phyloP scores from a whole-genome alignment of 371 early-diverging fungal genomes.

The Mortierella sp. region DNA sequence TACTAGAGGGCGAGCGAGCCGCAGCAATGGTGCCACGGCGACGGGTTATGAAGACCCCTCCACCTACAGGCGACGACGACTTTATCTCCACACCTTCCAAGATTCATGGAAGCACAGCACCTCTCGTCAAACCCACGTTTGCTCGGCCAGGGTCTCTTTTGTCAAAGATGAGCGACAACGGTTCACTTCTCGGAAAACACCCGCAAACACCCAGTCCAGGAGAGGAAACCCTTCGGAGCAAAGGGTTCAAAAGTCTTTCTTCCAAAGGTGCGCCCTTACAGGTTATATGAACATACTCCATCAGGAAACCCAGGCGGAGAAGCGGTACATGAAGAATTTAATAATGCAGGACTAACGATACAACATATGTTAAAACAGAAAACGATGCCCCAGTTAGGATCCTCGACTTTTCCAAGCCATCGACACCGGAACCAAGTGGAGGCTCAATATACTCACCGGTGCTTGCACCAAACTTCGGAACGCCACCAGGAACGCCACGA shows the following conservation, averaged over 20 bases:
- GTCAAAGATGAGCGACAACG: slow-evolving; percentile 38
- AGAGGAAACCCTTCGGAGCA: slow-evolving; percentile 29
- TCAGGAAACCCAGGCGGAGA: no score
- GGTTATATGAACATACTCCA: no score
- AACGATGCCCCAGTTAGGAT: slow-evolving; percentile 15
- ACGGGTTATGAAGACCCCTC: slow-evolving; percentile 24
- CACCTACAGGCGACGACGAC: slow-evolving; percentile 18
- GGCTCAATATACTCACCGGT: slow-evolving; percentile 32
- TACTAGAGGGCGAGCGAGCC: slow-evolving; percentile 26
- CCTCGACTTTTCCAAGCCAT: slow-evolving; percentile 23
- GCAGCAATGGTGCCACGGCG: slow-evolving; percentile 22
- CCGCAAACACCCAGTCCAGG: slow-evolving; percentile 47
- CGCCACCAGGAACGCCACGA: slow-evolving; percentile 37
- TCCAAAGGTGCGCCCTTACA: slow-evolving; percentile 4
- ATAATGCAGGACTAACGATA: background rate
- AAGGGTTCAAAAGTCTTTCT: slow-evolving; percentile 30
- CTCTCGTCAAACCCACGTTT: background rate
- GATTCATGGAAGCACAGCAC: slow-evolving; percentile 1
- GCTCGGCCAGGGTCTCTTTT: slow-evolving; percentile 24
- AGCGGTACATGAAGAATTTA: background rate
- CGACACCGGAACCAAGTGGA: slow-evolving; percentile 13
- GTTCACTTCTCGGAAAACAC: slow-evolving; percentile 50
- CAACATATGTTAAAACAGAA: background rate
- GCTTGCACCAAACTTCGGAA: slow-evolving; percentile 46
- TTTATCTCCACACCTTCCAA: slow-evolving; percentile 38